Evolutionary conservation across 352 stramenopile species (phyloP).

Genomic region (Phytophthora tentaculata): DNA sequence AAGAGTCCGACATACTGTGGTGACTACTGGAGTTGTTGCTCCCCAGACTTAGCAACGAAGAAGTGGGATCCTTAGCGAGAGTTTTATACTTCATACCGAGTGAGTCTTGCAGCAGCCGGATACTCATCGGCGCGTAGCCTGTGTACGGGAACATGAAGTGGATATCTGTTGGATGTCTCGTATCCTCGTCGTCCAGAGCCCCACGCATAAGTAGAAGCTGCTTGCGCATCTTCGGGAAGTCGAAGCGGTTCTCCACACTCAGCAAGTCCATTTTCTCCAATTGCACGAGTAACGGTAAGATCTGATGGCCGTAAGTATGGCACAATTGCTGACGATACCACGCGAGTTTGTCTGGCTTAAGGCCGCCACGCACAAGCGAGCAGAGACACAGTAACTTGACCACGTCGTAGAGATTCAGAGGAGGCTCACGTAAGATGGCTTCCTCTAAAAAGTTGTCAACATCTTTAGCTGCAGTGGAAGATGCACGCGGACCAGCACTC

Average conservation of each 20-base stretch:
- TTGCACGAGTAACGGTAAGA: constrained; percentile 72
- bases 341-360: constrained; percentile 60
- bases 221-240: constrained; percentile 62
- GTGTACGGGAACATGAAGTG: constrained; percentile 90
- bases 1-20: constrained; percentile 22
- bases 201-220: constrained; percentile 48
- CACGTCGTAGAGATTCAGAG: constrained; percentile 73
- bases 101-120: constrained; percentile 78
- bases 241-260: constrained; percentile 62
- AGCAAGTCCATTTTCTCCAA: constrained; percentile 79
- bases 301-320: constrained; percentile 81
- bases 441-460: constrained; percentile 78
- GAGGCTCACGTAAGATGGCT: constrained; percentile 68
- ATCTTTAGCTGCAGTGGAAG: constrained; percentile 50
- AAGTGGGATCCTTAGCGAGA: constrained; percentile 42
- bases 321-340: constrained; percentile 82
- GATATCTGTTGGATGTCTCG: constrained; percentile 61
- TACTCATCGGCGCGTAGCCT: constrained; percentile 84
- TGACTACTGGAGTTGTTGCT: constrained; percentile 29
- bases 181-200: constrained; percentile 60
- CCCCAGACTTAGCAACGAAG: constrained; percentile 34
- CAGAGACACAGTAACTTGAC: constrained; percentile 81
- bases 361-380: constrained; percentile 70
- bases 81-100: constrained; percentile 75
- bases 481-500: constrained; percentile 54